These are phyloP conservation scores for Ilyonectria mors-panacis DNA, from an alignment of 2,329 filamentous ascomycete genomes.

Conservation along the genomic window DNA sequence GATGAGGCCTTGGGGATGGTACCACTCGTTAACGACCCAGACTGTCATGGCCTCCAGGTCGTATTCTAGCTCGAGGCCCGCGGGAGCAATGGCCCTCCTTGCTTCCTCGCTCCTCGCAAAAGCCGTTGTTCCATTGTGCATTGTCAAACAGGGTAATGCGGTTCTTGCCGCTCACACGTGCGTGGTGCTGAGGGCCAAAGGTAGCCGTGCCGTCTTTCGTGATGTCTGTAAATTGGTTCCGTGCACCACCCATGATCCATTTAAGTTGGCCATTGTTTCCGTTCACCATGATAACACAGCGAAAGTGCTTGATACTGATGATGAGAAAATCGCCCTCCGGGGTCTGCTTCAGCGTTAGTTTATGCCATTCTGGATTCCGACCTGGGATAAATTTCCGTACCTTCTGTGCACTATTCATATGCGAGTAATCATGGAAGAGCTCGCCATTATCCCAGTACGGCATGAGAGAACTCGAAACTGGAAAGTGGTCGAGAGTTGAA, in stretches of 20 bases:
- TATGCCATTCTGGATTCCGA: no score
- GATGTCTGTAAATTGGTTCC: slow-evolving; percentile 12
- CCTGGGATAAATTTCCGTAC: background rate
- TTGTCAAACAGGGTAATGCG: slow-evolving; percentile 10
- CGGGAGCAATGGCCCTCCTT: background rate
- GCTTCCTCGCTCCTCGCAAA: background rate
- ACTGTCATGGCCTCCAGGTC: slow-evolving; percentile 2
- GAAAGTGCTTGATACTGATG: slow-evolving; percentile 14
- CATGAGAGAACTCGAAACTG: background rate
- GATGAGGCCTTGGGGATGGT: slow-evolving; percentile 16
- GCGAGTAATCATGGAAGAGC: background rate
- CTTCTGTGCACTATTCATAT: slow-evolving; percentile 20
- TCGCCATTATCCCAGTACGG: background rate
- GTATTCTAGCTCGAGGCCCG: slow-evolving; percentile 11
- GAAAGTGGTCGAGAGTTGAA: background rate
- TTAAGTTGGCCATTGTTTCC: background rate
- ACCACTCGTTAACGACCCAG: slow-evolving; percentile 6
- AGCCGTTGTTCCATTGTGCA: slow-evolving; percentile 8
- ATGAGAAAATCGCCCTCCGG: slow-evolving; percentile 9
- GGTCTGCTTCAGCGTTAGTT: background rate
- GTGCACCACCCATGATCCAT: slow-evolving; percentile 10
- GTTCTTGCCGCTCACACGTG: background rate
- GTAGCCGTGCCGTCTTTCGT: slow-evolving; percentile 3
- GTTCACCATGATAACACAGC: background rate
- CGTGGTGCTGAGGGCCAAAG: slow-evolving; percentile 4